Percentiles rank a stretch among this genome's conserved stretches.
These are phyloP conservation scores for Calycina marina DNA, from an alignment of 2,329 filamentous ascomycete genomes.

Conservation along the genomic window DNA sequence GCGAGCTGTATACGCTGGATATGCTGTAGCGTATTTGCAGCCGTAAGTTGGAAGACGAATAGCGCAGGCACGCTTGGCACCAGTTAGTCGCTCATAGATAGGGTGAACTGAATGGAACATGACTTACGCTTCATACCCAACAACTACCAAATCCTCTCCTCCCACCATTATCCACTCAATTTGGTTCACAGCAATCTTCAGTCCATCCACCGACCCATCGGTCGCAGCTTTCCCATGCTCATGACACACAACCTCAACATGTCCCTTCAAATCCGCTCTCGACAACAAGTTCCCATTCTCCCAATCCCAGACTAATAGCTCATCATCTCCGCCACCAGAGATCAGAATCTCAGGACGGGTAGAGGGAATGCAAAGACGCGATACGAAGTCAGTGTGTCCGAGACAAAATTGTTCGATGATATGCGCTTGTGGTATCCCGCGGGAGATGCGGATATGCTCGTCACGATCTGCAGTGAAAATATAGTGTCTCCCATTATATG, in stretches of 20 bases:
- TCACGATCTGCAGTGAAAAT: slow-evolving; percentile 56
- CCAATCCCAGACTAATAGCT: slow-evolving; percentile 79
- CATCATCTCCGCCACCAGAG: slow-evolving; percentile 75
- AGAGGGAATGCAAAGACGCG: slow-evolving; percentile 51
- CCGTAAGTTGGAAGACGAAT: slow-evolving; percentile 46
- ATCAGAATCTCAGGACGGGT: slow-evolving; percentile 48
- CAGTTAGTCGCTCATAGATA: not conserved
- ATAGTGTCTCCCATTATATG: slow-evolving; percentile 37
- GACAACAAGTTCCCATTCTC: slow-evolving; percentile 29
- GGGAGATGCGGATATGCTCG: slow-evolving; percentile 78
- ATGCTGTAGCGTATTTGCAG: slow-evolving; percentile 33
- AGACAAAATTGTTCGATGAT: slow-evolving; percentile 83
- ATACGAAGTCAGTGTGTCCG: slow-evolving; percentile 77
- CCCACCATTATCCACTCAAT: slow-evolving; percentile 19
- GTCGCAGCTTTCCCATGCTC: slow-evolving; percentile 1
- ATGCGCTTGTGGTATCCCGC: slow-evolving; percentile 68
- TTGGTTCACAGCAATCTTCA: slow-evolving; percentile 24
- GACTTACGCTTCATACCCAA: slow-evolving; percentile 43
- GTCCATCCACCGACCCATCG: slow-evolving; percentile 4
- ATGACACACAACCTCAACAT: slow-evolving; percentile 29
- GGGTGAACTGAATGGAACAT: not conserved
- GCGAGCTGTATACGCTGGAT: slow-evolving; percentile 37
- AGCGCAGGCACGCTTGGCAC: slow-evolving; percentile 40
- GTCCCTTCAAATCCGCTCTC: slow-evolving; percentile 35
- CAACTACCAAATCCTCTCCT: slow-evolving; percentile 30